Conservation (phyloP, 495 filamentous ascomycete species). For the Penicillium simplicissimum region DNA sequence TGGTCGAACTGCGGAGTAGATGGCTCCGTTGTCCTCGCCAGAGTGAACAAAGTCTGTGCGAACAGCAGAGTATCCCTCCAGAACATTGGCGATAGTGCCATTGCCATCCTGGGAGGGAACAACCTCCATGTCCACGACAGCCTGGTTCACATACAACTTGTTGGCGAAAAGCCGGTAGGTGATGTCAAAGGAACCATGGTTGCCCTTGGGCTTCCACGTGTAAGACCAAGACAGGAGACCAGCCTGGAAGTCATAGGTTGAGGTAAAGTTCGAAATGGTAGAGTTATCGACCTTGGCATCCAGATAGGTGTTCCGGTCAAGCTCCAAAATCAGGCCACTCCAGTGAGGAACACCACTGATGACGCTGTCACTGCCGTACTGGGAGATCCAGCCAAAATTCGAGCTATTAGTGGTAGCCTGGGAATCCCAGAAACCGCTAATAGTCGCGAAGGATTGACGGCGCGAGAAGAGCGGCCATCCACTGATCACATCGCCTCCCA, state of each 20-base stretch:
- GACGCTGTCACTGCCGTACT: conserved; percentile 71
- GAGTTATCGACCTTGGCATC: conserved; percentile 61
- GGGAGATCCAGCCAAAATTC: conserved; percentile 71
- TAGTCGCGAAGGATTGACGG: conserved; percentile 70
- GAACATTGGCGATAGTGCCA: conserved; percentile 56
- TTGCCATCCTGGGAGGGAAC: conserved; percentile 47
- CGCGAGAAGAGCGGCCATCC: conserved; percentile 74
- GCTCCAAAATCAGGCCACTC: conserved; percentile 59
- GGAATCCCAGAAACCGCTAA: conserved; percentile 70
- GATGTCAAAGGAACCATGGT: conserved; percentile 53
- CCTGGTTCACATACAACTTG: conserved; percentile 63
- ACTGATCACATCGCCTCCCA: conserved; percentile 56
- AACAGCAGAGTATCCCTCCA: conserved; percentile 60
- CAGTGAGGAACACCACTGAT: conserved; percentile 76
- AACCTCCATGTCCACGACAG: conserved; percentile 59
- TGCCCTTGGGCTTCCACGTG: conserved; percentile 60
- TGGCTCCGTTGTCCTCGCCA: conserved; percentile 46
- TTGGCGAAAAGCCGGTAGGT: conserved; percentile 61
- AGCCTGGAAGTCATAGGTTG: conserved; percentile 61
- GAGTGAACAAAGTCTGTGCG: conserved; percentile 57
- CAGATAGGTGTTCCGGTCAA: conserved; percentile 54
- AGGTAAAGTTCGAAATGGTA: conserved; percentile 61
- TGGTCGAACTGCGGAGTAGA: conserved; percentile 60
- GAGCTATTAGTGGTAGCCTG: conserved; percentile 63
- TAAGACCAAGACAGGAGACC: conserved; percentile 66